Conservation (phyloP, 1,284 basidiomycete species). For the Ganoderma lucidum region DNA sequence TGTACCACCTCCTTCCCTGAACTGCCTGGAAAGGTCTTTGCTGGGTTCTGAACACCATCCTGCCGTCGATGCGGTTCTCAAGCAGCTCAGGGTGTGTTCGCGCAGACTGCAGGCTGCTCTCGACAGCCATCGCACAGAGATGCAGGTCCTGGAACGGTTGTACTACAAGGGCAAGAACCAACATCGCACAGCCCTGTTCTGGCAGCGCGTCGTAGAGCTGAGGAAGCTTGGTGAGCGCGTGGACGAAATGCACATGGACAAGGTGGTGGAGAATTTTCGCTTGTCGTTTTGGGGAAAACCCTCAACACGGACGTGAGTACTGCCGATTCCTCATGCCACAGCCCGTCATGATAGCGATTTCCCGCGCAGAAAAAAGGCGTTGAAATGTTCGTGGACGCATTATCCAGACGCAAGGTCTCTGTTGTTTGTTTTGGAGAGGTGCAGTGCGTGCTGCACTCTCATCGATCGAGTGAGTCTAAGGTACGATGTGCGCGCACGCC, state of each 20-base stretch:
- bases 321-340: neutral
- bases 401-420: slow-evolving; percentile 52
- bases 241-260: slow-evolving; percentile 49
- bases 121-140: slow-evolving; percentile 58
- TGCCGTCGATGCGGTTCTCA: slow-evolving; percentile 62
- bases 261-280: slow-evolving; percentile 56
- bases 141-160: slow-evolving; percentile 67
- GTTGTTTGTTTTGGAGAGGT: slow-evolving; percentile 44
- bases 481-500: neutral
- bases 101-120: slow-evolving; percentile 58
- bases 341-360: neutral
- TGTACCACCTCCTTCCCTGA: slow-evolving; percentile 35
- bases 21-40: slow-evolving; percentile 45
- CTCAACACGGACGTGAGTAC: slow-evolving; percentile 52
- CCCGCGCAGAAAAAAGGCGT: slow-evolving; percentile 50
- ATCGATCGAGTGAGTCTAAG: slow-evolving; percentile 53
- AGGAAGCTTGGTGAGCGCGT: slow-evolving; percentile 63
- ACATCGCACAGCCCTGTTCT: slow-evolving; percentile 75
- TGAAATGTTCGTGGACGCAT: slow-evolving; percentile 70
- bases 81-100: slow-evolving; percentile 61
- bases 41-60: slow-evolving; percentile 48
- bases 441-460: slow-evolving; percentile 46
- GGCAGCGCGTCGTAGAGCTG: slow-evolving; percentile 69
- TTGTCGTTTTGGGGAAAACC: slow-evolving; percentile 64
- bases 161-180: slow-evolving; percentile 86